Evolutionary conservation across 805 yeast species (phyloP).

Genomic region (Metschnikowia amazonensis): DNA sequence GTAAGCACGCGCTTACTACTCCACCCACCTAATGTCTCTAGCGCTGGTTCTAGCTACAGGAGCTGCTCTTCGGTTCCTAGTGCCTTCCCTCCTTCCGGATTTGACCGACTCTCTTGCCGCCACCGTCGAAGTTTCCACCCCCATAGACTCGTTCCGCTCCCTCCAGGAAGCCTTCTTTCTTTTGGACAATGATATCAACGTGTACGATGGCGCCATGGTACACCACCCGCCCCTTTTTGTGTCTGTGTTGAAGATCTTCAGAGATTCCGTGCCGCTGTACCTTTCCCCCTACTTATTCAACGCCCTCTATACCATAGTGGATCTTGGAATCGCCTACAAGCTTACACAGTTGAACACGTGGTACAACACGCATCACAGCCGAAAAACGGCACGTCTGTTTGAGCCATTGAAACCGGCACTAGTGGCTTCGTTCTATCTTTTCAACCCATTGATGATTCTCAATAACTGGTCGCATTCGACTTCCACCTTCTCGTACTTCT

Average conservation of each 20-base stretch:
- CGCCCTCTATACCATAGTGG: slow-evolving; percentile 54
- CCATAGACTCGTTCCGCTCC: slow-evolving; percentile 62
- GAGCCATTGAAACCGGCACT: slow-evolving; percentile 37
- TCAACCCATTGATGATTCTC: slow-evolving; percentile 77
- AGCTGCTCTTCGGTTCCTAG: slow-evolving; percentile 27
- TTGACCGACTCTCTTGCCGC: slow-evolving; percentile 27
- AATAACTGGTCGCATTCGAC: slow-evolving; percentile 70
- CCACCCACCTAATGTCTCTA: slow-evolving; percentile 17
- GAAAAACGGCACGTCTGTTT: slow-evolving; percentile 16
- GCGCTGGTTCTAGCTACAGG: slow-evolving; percentile 16
- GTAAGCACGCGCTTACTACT: no score
- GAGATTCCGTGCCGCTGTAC: slow-evolving; percentile 19
- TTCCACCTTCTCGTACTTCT: slow-evolving; percentile 54
- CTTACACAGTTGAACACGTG: slow-evolving; percentile 49
- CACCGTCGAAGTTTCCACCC: slow-evolving; percentile 54
- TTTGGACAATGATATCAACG: slow-evolving; percentile 50
- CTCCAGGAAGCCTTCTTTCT: slow-evolving; percentile 32
- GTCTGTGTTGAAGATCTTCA: slow-evolving; percentile 38
- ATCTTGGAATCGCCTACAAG: slow-evolving; percentile 52
- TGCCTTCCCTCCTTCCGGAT: slow-evolving; percentile 35
- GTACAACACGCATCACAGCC: slow-evolving; percentile 27
- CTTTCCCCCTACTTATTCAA: slow-evolving; percentile 24
- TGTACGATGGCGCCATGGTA: slow-evolving; percentile 81
- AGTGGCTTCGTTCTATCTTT: slow-evolving; percentile 60
- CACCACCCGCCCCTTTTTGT: slow-evolving; percentile 82